These are phyloP conservation scores for Neurospora sp. DNA, from an alignment of 495 filamentous ascomycete species.

Conservation along the genomic window DNA sequence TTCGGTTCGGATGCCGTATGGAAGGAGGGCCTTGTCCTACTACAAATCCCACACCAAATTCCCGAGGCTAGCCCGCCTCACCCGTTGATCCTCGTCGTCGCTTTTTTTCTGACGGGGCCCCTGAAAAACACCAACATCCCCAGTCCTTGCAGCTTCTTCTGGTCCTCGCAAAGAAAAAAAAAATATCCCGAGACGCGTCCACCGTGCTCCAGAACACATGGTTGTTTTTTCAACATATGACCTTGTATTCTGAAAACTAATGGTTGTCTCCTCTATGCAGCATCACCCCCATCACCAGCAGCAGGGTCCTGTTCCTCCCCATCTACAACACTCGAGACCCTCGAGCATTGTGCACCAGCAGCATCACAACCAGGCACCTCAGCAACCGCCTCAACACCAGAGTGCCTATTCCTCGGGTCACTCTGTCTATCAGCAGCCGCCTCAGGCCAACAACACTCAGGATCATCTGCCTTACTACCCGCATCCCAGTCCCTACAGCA, in stretches of 20 bases:
- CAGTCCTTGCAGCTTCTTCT: conserved; percentile 24
- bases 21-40: conserved; percentile 31
- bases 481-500: conserved; percentile 64
- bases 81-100: conserved; percentile 31
- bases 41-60: conserved; percentile 30
- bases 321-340: conserved; percentile 53
- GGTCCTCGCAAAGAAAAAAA: conserved; percentile 23
- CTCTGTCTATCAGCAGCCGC: conserved; percentile 41
- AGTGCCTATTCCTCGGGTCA: conserved; percentile 51
- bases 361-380: conserved; percentile 45
- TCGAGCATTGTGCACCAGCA: conserved; percentile 56
- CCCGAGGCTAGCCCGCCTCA: conserved; percentile 33
- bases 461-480: conserved; percentile 61
- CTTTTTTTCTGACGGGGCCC: conserved; percentile 24
- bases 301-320: conserved; percentile 44
- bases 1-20: conserved; percentile 20
- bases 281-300: conserved; percentile 51
- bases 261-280: conserved; percentile 46
- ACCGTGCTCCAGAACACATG: conserved; percentile 18
- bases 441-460: conserved; percentile 40
- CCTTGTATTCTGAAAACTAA: conserved; percentile 32
- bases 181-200: conserved; percentile 35
- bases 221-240: conserved; percentile 25
- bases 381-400: conserved; percentile 39
- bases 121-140: conserved; percentile 18